These are phyloP conservation scores for Croton laevigatus DNA, from an alignment of 441 rosid species.

Conservation along the genomic window DNA sequence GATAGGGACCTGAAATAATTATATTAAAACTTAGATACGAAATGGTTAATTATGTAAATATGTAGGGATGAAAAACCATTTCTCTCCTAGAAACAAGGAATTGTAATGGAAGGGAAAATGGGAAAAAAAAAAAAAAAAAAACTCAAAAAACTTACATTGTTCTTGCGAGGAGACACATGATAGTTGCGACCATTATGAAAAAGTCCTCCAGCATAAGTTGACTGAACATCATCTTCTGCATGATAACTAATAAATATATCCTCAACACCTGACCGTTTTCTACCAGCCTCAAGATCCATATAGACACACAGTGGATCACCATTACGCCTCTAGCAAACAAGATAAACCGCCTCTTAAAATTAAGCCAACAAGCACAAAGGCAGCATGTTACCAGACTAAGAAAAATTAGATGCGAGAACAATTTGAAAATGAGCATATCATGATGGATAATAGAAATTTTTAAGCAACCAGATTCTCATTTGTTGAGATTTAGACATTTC, in stretches of 20 bases:
- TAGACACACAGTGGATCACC: constrained; percentile 83
- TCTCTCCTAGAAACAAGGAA: no score
- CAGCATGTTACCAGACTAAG: neutral
- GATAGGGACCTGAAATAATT: no score
- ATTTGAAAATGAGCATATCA: neutral
- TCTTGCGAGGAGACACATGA: constrained; percentile 53
- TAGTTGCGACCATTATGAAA: constrained; percentile 84
- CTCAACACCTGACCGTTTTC: constrained; percentile 70
- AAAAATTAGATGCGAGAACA: neutral
- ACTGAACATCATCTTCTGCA: constrained; percentile 75
- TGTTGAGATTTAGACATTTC: no score
- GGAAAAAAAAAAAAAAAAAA: constrained; percentile 4
- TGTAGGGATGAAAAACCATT: no score
- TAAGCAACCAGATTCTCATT: no score
- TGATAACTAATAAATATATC: constrained; percentile 84
- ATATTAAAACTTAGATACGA: no score
- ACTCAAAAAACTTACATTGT: constrained; percentile 44
- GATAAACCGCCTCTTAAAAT: constrained; percentile 14
- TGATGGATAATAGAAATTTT: neutral
- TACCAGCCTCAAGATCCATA: constrained; percentile 89
- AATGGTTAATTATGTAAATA: no score
- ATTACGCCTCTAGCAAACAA: constrained; percentile 41
- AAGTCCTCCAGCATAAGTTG: constrained; percentile 81
- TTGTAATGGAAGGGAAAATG: neutral
- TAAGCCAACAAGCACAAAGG: neutral